phyloP scores from a whole-genome alignment of 139 green algal species.

The Haematococcus lacustris region DNA sequence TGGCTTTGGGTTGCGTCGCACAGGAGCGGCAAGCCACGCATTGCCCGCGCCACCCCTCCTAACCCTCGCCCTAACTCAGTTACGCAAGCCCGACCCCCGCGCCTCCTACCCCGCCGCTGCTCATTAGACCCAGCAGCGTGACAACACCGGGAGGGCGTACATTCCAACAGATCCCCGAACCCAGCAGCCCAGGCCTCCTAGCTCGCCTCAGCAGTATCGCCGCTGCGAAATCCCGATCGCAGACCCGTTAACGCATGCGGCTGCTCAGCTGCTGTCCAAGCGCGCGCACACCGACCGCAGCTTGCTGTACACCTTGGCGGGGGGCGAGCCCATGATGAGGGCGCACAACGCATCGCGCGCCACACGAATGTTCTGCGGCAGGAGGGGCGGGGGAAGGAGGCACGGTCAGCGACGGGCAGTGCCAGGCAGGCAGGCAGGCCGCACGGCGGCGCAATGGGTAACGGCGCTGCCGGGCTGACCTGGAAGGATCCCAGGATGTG shows the following conservation, averaged over 20 bases:
- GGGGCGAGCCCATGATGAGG: conserved; percentile 93
- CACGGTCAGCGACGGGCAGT: too few species aligned
- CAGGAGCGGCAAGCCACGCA: too few species aligned
- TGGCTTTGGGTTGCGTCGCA: too few species aligned
- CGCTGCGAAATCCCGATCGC: background rate
- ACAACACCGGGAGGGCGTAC: background rate
- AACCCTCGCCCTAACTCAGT: too few species aligned
- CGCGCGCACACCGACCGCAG: conserved; percentile 64
- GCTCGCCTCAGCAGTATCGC: background rate
- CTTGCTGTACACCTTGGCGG: conserved; percentile 95
- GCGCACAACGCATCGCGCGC: conserved; percentile 43
- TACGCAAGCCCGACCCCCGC: too few species aligned
- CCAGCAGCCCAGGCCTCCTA: background rate
- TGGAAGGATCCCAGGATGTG: conserved; percentile 93
- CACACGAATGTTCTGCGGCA: conserved; percentile 68
- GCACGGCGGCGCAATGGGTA: background rate
- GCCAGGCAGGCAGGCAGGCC: background rate
- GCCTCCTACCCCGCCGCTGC: background rate
- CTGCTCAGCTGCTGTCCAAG: conserved; percentile 52
- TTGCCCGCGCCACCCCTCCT: too few species aligned
- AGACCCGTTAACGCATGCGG: background rate
- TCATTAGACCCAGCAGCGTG: background rate
- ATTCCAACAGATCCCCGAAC: background rate
- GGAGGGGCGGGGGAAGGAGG: too few species aligned
- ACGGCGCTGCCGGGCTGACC: too few species aligned